Base-by-base conservation (phyloP, 2,329 filamentous ascomycete genomes). In the Cladosporium sp. region DNA sequence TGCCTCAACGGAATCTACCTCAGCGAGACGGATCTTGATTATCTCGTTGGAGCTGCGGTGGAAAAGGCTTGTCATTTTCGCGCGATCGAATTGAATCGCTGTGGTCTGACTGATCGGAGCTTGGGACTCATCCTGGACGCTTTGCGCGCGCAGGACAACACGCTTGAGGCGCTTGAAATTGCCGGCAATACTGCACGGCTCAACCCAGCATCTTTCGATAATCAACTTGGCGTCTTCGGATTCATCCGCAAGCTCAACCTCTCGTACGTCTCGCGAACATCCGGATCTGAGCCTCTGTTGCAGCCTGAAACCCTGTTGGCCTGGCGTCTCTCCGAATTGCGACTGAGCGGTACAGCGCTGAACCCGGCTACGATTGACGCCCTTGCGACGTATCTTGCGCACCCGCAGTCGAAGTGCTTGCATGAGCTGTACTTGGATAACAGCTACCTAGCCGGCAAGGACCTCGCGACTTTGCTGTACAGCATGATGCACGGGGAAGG, bases 1-100 rank as follows among this genome's bases (percentile, higher is more conserved):
- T 76, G 80, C 18, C 68, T 88, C 54, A 87, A 82, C 55, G 83
- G 83, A 10, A 84, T 87, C 56, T 77, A 80, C 55, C 76, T 88
- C n/a, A 83, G 82, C 38, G 85, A 88, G 50, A 81, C 82, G 0
- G 85, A 88, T 67, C 70, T 87, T 49, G 85, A 87, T 56, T 80
- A 80, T 58, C 61, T 85, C 43, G 81, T 86, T 42, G 83, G 83
- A 58, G 83, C 84, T n/a, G 81, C 84, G 9, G 83, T 84, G 1
- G 82, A 86, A 55, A 75, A 78, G 58, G 74, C 73, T 22, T 85
- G 83, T 53, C 81, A 84, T 61, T 73, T 88, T 49, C 80, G 85
- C 44, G 84, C 83, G 1, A 72, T 88, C 14, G 85, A 87, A 61
- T 74, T 86, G 51, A 82, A 82, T 46, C 77, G 81, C 42, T 87